Percentiles rank a stretch among this genome's conserved stretches.
Conservation (phyloP, 2,329 filamentous ascomycete genomes). For the Aureobasidium sp. region DNA sequence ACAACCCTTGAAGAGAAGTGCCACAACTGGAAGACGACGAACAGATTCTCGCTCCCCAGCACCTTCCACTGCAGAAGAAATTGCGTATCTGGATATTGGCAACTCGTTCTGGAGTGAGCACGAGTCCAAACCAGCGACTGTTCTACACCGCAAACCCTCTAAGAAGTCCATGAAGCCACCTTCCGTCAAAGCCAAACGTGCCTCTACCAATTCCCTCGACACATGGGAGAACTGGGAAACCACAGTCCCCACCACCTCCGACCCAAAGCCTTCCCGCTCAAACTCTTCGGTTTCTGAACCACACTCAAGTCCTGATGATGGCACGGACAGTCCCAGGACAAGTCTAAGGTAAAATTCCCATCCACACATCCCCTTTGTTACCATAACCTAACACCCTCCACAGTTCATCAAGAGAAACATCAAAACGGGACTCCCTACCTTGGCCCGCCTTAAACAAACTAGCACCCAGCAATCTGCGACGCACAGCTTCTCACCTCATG, state of each 20-base stretch:
- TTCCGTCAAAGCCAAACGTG: conserved; percentile 25
- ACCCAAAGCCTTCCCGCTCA: conserved; percentile 20
- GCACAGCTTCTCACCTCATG: conserved; percentile 77
- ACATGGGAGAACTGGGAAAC: conserved; percentile 49
- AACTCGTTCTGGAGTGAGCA: conserved; percentile 36
- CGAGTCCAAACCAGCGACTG: conserved; percentile 22
- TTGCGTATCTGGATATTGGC: conserved; percentile 26
- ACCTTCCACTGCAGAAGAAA: background rate
- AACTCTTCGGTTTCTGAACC: conserved; percentile 42
- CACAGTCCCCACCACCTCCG: conserved; percentile 19
- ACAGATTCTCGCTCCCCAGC: background rate
- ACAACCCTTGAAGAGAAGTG: conserved; percentile 4
- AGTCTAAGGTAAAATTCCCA: conserved; percentile 6
- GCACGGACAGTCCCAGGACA: conserved; percentile 3
- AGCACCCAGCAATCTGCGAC: conserved; percentile 67
- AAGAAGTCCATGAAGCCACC: conserved; percentile 11
- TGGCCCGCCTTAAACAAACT: conserved; percentile 66
- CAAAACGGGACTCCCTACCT: conserved; percentile 37
- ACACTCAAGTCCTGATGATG: conserved; percentile 30
- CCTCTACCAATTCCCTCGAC: conserved; percentile 21
- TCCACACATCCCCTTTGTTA: too few relatives aligned
- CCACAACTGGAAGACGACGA: conserved; percentile 7
- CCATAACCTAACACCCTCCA: too few relatives aligned
- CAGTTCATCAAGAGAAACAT: conserved; percentile 13
- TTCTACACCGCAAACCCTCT: background rate